Evolutionary conservation across 371 early-diverging fungal genomes (phyloP).

Genomic region (Rhizopus sp.): DNA sequence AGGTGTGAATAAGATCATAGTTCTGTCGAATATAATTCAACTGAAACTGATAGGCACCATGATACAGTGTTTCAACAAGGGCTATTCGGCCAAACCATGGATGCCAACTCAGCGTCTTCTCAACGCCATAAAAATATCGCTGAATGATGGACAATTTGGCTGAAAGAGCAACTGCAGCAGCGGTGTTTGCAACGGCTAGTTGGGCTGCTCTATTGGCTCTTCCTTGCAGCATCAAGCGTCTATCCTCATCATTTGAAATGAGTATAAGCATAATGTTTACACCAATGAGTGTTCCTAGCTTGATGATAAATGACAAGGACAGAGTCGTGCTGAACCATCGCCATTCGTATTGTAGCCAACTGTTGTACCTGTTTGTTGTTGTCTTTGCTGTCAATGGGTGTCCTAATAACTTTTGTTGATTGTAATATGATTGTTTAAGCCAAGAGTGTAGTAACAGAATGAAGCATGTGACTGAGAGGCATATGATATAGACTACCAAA

Average conservation of each 20-base stretch:
- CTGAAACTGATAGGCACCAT: conserved; percentile 33
- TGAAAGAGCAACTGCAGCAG: conserved; percentile 32
- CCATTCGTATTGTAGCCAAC: conserved; percentile 10
- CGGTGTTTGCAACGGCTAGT: conserved; percentile 33
- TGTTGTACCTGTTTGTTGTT: background rate
- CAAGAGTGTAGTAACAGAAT: background rate
- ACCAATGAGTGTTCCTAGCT: background rate
- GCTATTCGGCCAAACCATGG: conserved; percentile 36
- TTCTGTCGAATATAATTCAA: conserved; percentile 25
- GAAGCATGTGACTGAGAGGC: background rate
- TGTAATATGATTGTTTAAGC: conserved; percentile 5
- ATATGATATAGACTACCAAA: conserved; percentile 5
- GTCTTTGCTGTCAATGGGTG: background rate
- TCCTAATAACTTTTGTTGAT: conserved; percentile 3
- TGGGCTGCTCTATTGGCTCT: conserved; percentile 39
- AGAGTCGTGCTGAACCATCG: conserved; percentile 1
- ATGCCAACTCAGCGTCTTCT: conserved; percentile 33
- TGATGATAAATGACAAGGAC: background rate
- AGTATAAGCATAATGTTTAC: conserved; percentile 10
- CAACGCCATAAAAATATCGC: conserved; percentile 13
- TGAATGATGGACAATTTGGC: conserved; percentile 27
- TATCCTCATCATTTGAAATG: conserved; percentile 6
- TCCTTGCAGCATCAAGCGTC: conserved; percentile 22
- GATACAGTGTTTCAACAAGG: conserved; percentile 26
- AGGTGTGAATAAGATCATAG: conserved; percentile 5